Evolutionary conservation across 108 stramenopile genomes (phyloP).

Genomic region (Schizochytrium sp.): DNA sequence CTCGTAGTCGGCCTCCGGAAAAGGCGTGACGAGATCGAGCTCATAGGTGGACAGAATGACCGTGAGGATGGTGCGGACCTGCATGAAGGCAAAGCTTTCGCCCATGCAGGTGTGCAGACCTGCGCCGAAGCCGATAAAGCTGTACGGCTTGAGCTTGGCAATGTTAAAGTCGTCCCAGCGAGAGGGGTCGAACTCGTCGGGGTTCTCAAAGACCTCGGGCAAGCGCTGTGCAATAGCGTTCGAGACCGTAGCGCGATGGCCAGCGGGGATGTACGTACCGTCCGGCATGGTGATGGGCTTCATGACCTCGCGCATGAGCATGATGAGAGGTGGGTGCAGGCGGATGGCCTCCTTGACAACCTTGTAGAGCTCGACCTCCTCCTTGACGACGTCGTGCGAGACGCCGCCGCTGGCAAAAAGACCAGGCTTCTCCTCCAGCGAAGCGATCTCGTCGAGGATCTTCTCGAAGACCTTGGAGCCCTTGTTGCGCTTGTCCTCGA

Average conservation of each 20-base stretch:
- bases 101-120: constrained; percentile 99
- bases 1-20: constrained; percentile 84
- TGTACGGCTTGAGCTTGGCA: constrained; percentile 55
- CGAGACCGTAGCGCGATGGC: constrained; percentile 78
- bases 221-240: constrained; percentile 85
- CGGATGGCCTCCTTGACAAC: constrained; percentile 92
- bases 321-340: constrained; percentile 92
- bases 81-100: constrained; percentile 93
- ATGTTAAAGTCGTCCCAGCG: constrained; percentile 76
- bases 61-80: constrained; percentile 96
- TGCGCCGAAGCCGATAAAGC: constrained; percentile 93
- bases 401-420: background rate
- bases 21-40: constrained; percentile 60
- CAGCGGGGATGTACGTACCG: constrained; percentile 70
- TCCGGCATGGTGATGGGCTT: constrained; percentile 38
- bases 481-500: constrained; percentile 65
- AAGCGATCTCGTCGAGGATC: background rate
- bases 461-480: constrained; percentile 17
- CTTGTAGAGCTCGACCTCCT: constrained; percentile 73
- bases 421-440: constrained; percentile 15
- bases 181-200: constrained; percentile 80
- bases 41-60: constrained; percentile 83
- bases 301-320: constrained; percentile 86
- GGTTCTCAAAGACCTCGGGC: constrained; percentile 73
- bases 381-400: constrained; percentile 64